Evolutionary conservation across 108 stramenopile species (phyloP).

Genomic region (Nannochloropsis oceanica): DNA sequence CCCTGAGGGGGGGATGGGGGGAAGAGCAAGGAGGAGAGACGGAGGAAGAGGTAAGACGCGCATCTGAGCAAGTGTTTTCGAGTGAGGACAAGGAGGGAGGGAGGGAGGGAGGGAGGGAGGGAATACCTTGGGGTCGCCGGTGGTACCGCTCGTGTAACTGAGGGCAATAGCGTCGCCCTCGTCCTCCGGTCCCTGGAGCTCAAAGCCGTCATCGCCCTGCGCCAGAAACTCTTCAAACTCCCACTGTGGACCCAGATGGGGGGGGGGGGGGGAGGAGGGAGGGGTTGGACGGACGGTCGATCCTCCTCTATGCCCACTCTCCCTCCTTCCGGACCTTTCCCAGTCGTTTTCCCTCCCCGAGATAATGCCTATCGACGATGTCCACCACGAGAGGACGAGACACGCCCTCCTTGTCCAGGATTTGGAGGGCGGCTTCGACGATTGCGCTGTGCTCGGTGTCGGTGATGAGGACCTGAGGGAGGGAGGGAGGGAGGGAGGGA

Average conservation of each 20-base stretch:
- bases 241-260: not conserved
- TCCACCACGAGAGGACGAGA: constrained; percentile 5
- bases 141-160: constrained; percentile 25
- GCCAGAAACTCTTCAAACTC: not conserved
- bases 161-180: constrained; percentile 24
- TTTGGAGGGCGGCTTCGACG: constrained; percentile 7
- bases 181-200: not conserved
- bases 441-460: constrained; percentile 3
- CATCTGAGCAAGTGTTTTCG: too few species aligned
- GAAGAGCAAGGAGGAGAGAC: too few species aligned
- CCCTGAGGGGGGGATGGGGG: not conserved
- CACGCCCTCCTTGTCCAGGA: not conserved
- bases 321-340: constrained; percentile 4
- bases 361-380: constrained; percentile 1
- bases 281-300: not conserved
- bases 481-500: not conserved
- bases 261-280: not conserved
- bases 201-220: constrained; percentile 7
- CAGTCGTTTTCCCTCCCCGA: not conserved
- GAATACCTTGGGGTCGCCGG: constrained; percentile 23
- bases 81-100: too few species aligned
- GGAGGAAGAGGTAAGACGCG: too few species aligned
- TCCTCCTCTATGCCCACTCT: not conserved
- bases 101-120: too few species aligned
- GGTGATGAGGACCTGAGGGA: not conserved